phyloP scores from a whole-genome alignment of 805 yeast species.

The Blastobotrys mokoenaii region DNA sequence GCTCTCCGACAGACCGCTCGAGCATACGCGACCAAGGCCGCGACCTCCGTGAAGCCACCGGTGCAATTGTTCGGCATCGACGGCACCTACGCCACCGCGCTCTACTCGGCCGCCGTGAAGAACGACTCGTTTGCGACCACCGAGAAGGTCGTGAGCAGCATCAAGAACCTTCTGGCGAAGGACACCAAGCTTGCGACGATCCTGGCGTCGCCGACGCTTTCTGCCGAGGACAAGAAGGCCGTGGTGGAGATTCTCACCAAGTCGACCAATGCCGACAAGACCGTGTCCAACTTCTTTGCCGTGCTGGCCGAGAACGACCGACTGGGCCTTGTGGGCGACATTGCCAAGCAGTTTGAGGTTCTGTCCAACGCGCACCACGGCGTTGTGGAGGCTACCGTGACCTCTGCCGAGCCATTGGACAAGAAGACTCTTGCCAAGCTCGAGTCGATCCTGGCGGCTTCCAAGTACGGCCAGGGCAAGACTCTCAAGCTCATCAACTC shows the following conservation, averaged over 20 bases:
- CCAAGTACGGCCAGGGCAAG: conserved; percentile 74
- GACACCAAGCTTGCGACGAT: conserved; percentile 58
- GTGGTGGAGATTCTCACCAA: conserved; percentile 54
- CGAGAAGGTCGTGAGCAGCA: conserved; percentile 50
- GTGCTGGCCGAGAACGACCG: conserved; percentile 95
- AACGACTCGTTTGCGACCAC: conserved; percentile 68
- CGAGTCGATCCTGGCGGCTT: conserved; percentile 66
- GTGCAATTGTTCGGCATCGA: conserved; percentile 91
- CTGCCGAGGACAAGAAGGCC: conserved; percentile 60
- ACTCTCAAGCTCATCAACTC: conserved; percentile 74
- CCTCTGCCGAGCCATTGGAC: conserved; percentile 79
- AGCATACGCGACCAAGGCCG: conserved; percentile 30
- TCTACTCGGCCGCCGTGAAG: conserved; percentile 85
- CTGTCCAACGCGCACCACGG: conserved; percentile 88
- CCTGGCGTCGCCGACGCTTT: conserved; percentile 76
- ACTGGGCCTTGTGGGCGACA: conserved; percentile 55
- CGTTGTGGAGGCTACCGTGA: conserved; percentile 84
- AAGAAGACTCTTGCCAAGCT: conserved; percentile 68
- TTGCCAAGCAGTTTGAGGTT: conserved; percentile 62
- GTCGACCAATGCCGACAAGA: conserved; percentile 48
- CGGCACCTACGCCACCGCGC: conserved; percentile 94
- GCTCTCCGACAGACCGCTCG: conserved; percentile 11
- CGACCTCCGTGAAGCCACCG: conserved; percentile 70
- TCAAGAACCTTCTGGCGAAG: conserved; percentile 45
- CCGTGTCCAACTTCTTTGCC: conserved; percentile 68